These are phyloP conservation scores for Cyclospora cayetanensis DNA, from an alignment of 169 alveolate species.

Conservation along the genomic window DNA sequence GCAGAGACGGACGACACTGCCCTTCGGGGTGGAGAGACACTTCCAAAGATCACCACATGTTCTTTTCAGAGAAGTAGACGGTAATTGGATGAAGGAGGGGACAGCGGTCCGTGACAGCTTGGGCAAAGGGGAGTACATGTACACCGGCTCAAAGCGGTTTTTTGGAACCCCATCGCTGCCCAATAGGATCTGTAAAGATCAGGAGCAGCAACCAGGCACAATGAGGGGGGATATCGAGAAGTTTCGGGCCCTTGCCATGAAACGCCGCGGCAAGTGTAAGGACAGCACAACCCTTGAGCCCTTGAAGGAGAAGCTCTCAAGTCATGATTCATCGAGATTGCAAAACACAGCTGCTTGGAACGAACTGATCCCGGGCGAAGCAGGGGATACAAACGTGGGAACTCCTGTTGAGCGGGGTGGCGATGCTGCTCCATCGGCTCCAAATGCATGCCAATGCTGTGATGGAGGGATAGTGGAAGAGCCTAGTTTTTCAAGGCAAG, in stretches of 20 bases:
- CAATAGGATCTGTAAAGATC: neutral
- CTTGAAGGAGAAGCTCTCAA: neutral
- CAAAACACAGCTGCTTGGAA: too few species aligned
- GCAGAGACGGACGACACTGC: neutral
- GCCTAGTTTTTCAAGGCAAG: too few species aligned
- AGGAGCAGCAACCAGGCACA: neutral
- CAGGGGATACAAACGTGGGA: too few species aligned
- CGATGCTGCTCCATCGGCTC: too few species aligned
- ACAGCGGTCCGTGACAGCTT: neutral
- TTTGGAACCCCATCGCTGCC: neutral
- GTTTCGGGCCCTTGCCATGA: neutral
- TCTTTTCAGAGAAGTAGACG: neutral
- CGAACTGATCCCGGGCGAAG: too few species aligned
- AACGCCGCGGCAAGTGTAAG: constrained; percentile 3
- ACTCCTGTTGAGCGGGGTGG: too few species aligned
- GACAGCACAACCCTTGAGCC: neutral
- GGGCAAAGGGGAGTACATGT: neutral
- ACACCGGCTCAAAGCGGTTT: neutral
- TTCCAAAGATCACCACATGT: neutral
- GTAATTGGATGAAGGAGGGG: neutral
- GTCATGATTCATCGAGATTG: too few species aligned
- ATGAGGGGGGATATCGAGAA: neutral
- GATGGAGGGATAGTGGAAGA: too few species aligned
- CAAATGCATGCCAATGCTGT: too few species aligned
- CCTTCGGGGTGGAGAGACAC: neutral